Conservation (phyloP, 768 basidiomycete species). For the Pulveroboletus sp. region DNA sequence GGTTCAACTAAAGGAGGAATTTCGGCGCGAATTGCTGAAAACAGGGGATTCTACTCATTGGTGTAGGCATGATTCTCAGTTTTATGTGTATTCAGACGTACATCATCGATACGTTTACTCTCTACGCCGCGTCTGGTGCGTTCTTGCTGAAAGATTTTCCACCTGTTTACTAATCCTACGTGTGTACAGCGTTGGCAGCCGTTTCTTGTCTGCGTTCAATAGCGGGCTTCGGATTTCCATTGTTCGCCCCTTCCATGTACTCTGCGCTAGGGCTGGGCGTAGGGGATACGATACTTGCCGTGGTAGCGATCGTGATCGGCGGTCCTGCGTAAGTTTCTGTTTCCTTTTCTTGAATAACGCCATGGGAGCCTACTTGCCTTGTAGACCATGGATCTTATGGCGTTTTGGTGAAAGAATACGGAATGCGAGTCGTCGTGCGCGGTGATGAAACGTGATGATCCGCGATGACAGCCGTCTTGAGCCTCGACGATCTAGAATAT, state of each 20-base stretch:
- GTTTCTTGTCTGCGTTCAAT: constrained; percentile 58
- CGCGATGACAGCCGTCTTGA: too few relatives aligned
- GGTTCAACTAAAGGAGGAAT: background rate
- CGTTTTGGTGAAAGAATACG: constrained; percentile 46
- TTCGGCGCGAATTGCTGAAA: background rate
- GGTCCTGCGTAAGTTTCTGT: constrained; percentile 41
- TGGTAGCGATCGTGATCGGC: constrained; percentile 52
- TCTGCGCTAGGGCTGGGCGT: constrained; percentile 62
- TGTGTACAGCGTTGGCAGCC: constrained; percentile 53
- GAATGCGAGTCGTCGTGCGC: constrained; percentile 41
- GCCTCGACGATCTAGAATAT: too few relatives aligned
- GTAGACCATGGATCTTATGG: constrained; percentile 43
- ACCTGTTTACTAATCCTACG: background rate
- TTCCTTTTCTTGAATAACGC: background rate
- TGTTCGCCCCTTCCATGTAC: constrained; percentile 74
- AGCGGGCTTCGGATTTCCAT: constrained; percentile 70
- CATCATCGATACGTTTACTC: constrained; percentile 59
- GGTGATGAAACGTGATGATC: background rate
- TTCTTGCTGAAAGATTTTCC: background rate
- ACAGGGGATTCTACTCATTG: constrained; percentile 55
- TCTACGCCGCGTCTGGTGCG: constrained; percentile 64
- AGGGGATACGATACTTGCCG: constrained; percentile 62
- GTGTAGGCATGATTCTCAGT: constrained; percentile 51
- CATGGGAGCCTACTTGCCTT: constrained; percentile 34
- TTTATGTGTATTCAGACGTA: constrained; percentile 67